Conservation (phyloP, 208 protist genomes). For the Acanthamoeba rhysodes region DNA sequence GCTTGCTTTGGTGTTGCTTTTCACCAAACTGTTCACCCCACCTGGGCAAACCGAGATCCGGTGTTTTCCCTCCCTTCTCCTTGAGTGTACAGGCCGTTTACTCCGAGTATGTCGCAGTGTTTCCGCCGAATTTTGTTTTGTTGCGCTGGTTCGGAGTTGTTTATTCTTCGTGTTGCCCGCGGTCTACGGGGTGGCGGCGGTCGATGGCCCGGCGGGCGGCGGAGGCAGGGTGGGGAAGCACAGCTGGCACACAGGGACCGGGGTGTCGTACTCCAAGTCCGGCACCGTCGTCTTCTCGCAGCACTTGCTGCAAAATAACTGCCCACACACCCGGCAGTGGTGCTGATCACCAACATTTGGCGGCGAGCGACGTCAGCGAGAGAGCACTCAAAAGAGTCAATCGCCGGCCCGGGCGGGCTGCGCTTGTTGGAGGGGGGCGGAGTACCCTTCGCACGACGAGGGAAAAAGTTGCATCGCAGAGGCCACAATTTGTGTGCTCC, state of each 20-base stretch:
- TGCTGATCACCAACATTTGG: neutral
- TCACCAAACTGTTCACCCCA: too few species aligned
- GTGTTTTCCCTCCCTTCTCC: too few species aligned
- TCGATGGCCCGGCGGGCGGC: too few species aligned
- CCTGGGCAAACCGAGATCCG: too few species aligned
- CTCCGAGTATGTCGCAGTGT: too few species aligned
- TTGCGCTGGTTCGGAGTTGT: too few species aligned
- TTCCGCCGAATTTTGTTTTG: too few species aligned
- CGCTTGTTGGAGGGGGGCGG: neutral
- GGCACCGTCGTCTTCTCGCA: neutral
- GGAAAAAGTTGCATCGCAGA: slow-evolving; percentile 2
- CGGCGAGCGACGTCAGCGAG: neutral
- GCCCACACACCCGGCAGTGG: slow-evolving; percentile 46
- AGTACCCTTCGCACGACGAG: slow-evolving; percentile 41
- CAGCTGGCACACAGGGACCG: slow-evolving; percentile 1
- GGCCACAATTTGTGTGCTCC: slow-evolving; percentile 1
- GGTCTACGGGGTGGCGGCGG: too few species aligned
- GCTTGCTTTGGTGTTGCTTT: too few species aligned
- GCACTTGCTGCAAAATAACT: slow-evolving; percentile 58
- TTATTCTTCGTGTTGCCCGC: too few species aligned
- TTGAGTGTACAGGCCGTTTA: too few species aligned
- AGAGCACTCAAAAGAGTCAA: neutral
- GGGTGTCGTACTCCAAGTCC: neutral
- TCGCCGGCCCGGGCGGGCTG: too few species aligned
- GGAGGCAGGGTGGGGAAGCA: neutral